These are phyloP conservation scores for Agastache rugosa DNA, from an alignment of 257 asterid genomes.

Conservation along the genomic window DNA sequence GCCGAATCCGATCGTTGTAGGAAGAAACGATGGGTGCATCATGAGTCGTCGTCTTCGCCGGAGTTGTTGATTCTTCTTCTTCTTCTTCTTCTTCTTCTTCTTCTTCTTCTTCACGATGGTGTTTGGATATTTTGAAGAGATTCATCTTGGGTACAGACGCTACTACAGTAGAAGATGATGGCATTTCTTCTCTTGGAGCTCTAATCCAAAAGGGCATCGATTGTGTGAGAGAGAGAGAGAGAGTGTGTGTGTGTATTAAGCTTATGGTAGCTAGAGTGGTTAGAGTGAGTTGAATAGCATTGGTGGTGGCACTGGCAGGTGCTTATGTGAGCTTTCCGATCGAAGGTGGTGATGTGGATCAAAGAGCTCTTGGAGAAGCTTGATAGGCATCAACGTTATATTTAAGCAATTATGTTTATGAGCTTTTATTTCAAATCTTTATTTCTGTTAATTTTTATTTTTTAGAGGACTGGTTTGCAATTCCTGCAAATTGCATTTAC, in stretches of 20 bases:
- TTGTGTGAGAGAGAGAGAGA: neutral
- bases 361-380: too few species aligned
- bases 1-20: conserved; percentile 47
- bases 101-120: neutral
- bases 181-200: neutral
- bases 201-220: too few species aligned
- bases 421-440: too few species aligned
- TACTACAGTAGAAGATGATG: neutral
- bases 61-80: neutral
- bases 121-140: neutral
- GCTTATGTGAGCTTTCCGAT: neutral
- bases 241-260: neutral
- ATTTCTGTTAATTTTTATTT: too few species aligned
- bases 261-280: too few species aligned
- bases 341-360: too few species aligned
- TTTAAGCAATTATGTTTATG: too few species aligned
- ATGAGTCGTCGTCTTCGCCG: neutral
- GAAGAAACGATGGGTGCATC: conserved; percentile 48
- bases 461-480: too few species aligned
- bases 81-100: neutral
- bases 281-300: neutral
- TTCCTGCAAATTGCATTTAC: too few species aligned
- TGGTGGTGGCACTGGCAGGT: neutral
- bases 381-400: too few species aligned
- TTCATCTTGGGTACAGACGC: neutral